Base-by-base conservation (phyloP, 495 filamentous ascomycete genomes). In the Glonium stellatum region DNA sequence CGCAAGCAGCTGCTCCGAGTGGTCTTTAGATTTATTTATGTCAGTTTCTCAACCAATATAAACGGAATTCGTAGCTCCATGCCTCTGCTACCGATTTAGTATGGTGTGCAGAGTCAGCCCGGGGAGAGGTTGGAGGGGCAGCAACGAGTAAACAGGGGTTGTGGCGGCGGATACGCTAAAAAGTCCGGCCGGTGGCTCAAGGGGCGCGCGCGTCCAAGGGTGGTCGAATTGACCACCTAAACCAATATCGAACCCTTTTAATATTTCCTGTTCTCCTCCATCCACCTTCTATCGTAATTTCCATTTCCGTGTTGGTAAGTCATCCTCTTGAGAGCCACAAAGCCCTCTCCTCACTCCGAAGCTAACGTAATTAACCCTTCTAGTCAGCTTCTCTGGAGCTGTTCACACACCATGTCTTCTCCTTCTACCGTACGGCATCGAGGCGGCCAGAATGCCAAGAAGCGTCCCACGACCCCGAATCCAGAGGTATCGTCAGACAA, bases 381-480 rank as follows among this genome's bases (percentile, higher is more conserved):
- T 23, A 64, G 56, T 35, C 42, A 57, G 62, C 53, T 57, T 61
- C 42, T 37, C 31, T 18, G 22, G 53, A 47, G 64, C 52, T 67
- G 39, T 53, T 46, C 58, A 51, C 54, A 27, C 48, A 10, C 61
- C 59, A 71, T 71, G 69, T 69, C 71, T 48, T 62, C 69, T 41
- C 65, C 69, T 12, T 46, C 64, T 51, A 58, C 55, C 49, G 69
- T 71, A 54, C 69, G 71, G 54, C 69, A 73, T 44, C 69, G 71
- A 23, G 63, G 54, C 37, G 52, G 57, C 56, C 65, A 51, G 48
- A 58, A 66, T 46, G 64, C 68, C 58, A 72, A 67, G 58, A 72
- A 72, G 58, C 66, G 66, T 12, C 61, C 56, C 3, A 65, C 61
- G 8, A 69, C 67, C 21, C 69, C 70, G 19, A 67, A 66, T 18